Evolutionary conservation across 2,329 filamentous ascomycete species (phyloP).

Genomic region (Claviceps monticola): DNA sequence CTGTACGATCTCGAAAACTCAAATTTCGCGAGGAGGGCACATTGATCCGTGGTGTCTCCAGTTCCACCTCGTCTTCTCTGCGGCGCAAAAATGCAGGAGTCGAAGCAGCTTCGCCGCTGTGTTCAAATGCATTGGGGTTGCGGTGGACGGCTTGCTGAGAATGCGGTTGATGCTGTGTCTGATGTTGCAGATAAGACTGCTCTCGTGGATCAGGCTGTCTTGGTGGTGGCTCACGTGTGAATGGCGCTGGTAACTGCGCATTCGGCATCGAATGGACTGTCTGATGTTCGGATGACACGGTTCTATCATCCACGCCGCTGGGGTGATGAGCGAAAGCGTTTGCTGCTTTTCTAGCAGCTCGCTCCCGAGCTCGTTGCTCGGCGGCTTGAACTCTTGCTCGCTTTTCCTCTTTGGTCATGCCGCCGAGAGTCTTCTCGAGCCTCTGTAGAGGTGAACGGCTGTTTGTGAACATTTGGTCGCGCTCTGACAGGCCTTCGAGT

Average conservation of each 20-base stretch:
- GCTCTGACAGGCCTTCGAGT: slow-evolving; percentile 24
- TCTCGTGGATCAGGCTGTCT: not conserved
- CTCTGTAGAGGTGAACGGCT: slow-evolving; percentile 86
- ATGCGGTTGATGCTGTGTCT: not conserved
- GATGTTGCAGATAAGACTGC: not conserved
- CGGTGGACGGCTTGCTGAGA: not conserved
- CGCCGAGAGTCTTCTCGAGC: slow-evolving; percentile 78
- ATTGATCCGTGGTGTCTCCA: slow-evolving; percentile 12
- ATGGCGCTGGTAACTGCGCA: not conserved
- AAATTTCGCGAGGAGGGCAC: slow-evolving; percentile 36
- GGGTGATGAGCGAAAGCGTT: slow-evolving; percentile 11
- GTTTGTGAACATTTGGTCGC: slow-evolving; percentile 52
- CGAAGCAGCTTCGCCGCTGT: slow-evolving; percentile 10
- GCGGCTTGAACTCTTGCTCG: slow-evolving; percentile 72
- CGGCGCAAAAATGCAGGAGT: slow-evolving; percentile 10
- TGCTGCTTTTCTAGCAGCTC: slow-evolving; percentile 27
- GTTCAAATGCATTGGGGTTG: not conserved
- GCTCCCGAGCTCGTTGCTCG: slow-evolving; percentile 58
- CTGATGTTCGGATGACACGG: slow-evolving; percentile 3
- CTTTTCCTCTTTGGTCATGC: slow-evolving; percentile 93
- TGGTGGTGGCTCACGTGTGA: not conserved
- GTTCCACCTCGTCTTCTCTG: slow-evolving; percentile 11
- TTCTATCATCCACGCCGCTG: slow-evolving; percentile 12
- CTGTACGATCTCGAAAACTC: slow-evolving; percentile 47
- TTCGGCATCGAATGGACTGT: not conserved